Base-by-base conservation (phyloP, 2,329 filamentous ascomycete species). In the Cytospora paraplurivora region DNA sequence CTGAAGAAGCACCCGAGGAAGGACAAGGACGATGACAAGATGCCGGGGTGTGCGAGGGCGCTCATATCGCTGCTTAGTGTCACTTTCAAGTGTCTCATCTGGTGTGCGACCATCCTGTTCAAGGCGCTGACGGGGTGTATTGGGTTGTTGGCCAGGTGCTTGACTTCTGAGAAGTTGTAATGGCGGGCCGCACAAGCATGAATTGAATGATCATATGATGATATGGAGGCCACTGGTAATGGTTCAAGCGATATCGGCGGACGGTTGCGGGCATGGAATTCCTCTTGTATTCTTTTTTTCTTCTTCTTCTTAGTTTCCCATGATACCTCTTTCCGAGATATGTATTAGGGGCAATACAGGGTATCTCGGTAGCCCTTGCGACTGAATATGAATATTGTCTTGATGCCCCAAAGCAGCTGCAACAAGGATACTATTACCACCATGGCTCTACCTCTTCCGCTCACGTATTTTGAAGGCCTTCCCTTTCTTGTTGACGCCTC, bases 381-480 rank as follows among this genome's bases (percentile, higher is more conserved):
- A 47, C 44, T 47, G 44, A 19, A 47, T 47, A 21, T 21, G n/a
- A 21, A 27, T 21, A 19, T n/a, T 47, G 44, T 47, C 44, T 47
- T 47, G n/a, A 3, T 47, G 17, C 44, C 44, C 44, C 44, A 4
- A 47, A 47, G 33, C 32, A 37, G 53, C 34, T 38, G 66, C 51
- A 17, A 27, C 33, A 44, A 34, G 19, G 33, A 38, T 4, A 27
- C n/a, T n/a, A n/a, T n/a, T n/a, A n/a, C n/a, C 27, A 32, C 54
- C 37, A 61, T 34, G 17, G n/a, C 33, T 66, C 72, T 78, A 87
- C 71, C 84, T 79, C 79, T 89, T 89, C 67, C 86, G 80, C 73
- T 85, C 80, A 67, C 84, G 81, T 62, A 88, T 80, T 78, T 86
- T 87, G 67, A 87, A 82, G 76, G 85, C 88, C 74, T 82, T 82